phyloP scores from a whole-genome alignment of 495 filamentous ascomycete species.

The Rusavskia elegans region DNA sequence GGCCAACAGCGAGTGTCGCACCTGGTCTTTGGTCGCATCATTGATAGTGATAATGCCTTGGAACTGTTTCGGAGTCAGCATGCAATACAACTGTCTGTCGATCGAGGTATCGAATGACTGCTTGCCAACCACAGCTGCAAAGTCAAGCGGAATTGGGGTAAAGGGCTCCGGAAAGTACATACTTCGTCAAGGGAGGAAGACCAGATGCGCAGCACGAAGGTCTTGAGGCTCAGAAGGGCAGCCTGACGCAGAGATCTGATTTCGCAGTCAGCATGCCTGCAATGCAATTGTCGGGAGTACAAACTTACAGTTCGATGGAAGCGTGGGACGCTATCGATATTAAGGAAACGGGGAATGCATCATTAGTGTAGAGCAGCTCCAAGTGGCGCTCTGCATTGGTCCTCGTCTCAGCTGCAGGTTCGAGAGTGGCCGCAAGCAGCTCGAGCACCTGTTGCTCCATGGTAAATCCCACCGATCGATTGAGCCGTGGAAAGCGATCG shows the following conservation, averaged over 20 bases:
- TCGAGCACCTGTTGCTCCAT: constrained; percentile 80
- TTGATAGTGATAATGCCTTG: constrained; percentile 43
- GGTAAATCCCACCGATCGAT: constrained; percentile 8
- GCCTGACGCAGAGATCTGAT: too few relatives aligned
- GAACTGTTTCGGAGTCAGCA: constrained; percentile 15
- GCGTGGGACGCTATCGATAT: constrained; percentile 62
- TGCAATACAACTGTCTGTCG: too few relatives aligned
- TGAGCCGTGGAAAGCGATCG: background rate
- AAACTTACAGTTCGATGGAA: constrained; percentile 47
- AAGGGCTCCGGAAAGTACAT: too few relatives aligned
- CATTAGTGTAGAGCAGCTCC: constrained; percentile 43
- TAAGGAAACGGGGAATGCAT: constrained; percentile 61
- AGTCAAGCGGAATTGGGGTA: too few relatives aligned
- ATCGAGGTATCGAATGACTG: too few relatives aligned
- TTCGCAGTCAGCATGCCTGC: too few relatives aligned
- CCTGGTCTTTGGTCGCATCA: constrained; percentile 54
- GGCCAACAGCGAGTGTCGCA: constrained; percentile 53
- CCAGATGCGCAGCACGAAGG: constrained; percentile 37
- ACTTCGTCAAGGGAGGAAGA: constrained; percentile 43
- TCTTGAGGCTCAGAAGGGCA: too few relatives aligned
- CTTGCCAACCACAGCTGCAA: too few relatives aligned
- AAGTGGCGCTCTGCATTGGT: constrained; percentile 70
- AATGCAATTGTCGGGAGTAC: too few relatives aligned
- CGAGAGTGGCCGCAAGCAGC: constrained; percentile 68
- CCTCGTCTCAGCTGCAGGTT: constrained; percentile 47